Evolutionary conservation across 805 yeast genomes (phyloP).

Genomic region (Ogataea philodendri): DNA sequence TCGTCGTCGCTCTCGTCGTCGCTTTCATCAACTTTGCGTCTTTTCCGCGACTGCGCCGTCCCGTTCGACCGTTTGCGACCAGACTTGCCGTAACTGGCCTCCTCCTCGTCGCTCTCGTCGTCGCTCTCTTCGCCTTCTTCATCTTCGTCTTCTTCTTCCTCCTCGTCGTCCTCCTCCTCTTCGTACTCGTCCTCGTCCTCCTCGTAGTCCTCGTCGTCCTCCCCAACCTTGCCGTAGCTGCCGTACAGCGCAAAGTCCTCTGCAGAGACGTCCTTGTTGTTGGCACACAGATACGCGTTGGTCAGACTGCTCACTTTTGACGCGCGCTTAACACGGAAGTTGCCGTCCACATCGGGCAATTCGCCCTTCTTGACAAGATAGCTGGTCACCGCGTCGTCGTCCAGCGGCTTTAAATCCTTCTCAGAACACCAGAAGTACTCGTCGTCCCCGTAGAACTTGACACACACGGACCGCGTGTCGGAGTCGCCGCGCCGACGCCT

Average conservation of each 20-base stretch:
- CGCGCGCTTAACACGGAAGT: slow-evolving; percentile 54
- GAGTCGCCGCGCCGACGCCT: slow-evolving; percentile 19
- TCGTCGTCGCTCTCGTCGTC: slow-evolving; percentile 23
- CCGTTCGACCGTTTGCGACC: slow-evolving; percentile 2
- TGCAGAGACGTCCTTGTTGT: slow-evolving; percentile 42
- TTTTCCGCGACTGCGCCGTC: background rate
- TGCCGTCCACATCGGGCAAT: slow-evolving; percentile 35
- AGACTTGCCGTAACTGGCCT: slow-evolving; percentile 1
- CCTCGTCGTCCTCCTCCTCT: slow-evolving; percentile 25
- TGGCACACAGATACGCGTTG: slow-evolving; percentile 31
- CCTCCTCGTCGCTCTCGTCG: slow-evolving; percentile 8
- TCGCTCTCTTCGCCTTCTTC: slow-evolving; percentile 9
- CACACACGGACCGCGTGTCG: slow-evolving; percentile 37
- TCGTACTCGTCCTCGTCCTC: slow-evolving; percentile 33
- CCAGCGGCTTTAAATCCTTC: slow-evolving; percentile 49
- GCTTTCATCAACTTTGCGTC: slow-evolving; percentile 2
- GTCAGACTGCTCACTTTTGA: slow-evolving; percentile 29
- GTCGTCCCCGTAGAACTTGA: slow-evolving; percentile 69
- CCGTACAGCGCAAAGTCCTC: slow-evolving; percentile 45
- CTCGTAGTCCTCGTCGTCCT: slow-evolving; percentile 25
- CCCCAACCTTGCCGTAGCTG: slow-evolving; percentile 36
- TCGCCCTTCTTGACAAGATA: slow-evolving; percentile 30
- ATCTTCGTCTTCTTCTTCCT: slow-evolving; percentile 8
- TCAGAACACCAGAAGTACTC: slow-evolving; percentile 65
- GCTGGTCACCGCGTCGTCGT: slow-evolving; percentile 39